Base-by-base conservation (phyloP, 176 grass and related monocot genomes). In the Zoysia pacifica region DNA sequence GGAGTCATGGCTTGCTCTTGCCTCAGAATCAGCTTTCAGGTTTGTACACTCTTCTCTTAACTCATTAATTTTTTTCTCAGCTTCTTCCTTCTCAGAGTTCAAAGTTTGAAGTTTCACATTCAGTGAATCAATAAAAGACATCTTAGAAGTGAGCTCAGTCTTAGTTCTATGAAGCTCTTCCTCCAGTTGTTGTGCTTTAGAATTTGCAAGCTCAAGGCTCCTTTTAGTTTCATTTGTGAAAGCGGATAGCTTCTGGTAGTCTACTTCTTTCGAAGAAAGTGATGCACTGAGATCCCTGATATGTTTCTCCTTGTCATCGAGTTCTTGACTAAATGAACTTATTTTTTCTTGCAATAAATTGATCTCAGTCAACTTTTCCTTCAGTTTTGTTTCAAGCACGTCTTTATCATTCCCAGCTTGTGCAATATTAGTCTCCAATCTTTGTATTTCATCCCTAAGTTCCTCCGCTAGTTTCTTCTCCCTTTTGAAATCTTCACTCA, bases 211-310 rank as follows among this genome's bases (percentile, higher is more conserved):
- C 52, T 89, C 79, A 69, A 96, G 79, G 40, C 75, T 93, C 73
- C 79, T 66, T 76, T 90, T 91, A 74, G 79, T 82, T 73, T 83
- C 50, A 84, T 90, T 80, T 66, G 82, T 82, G 38, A 73, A 80
- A 70, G 84, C 76, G 4, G 38, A 64, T 40, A 99, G 74, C 18
- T 88, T 84, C 69, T 89, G 67, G 69, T 79, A 91, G 75, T 91
- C 90, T 69, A 65, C 69, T 87, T 99, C 90, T 67, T 96, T 99
- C 6, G 61, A 74, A 38, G 88, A 85, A 91, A 99, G 88, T 50
- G 80, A 85, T 52, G 78, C 87, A 49, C 79, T 86, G 72, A 99
- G 89, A 70, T 87, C 89, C 76, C 77, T 83, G 44, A 96, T 77
- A 66, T 45, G 51, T 79, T 93, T 86, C 74, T 85, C 90, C 73